Evolutionary conservation across 2,329 filamentous ascomycete species (phyloP), one percentile per base, ranked within the genome.

Genomic region (Ramichloridium luteum): DNA sequence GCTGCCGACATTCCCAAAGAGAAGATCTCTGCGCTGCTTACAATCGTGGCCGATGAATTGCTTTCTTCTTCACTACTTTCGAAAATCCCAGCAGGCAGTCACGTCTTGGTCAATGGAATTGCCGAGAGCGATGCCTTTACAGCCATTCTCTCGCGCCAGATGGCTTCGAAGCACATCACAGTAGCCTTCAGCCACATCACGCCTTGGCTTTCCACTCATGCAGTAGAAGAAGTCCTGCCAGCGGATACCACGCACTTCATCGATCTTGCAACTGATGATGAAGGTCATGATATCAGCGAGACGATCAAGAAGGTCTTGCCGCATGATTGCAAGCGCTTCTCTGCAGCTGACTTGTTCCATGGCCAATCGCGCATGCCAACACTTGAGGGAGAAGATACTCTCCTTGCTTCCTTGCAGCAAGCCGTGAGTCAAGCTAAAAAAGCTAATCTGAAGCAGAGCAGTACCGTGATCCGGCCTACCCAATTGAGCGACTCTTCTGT

Each of bases 241-340:
- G 27, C 15, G 27, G 16, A 29, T 6, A 12, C 27, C 4, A 29
- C 27, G 4, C 27, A 29, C n/a, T 29, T 29, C n/a, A n/a, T 29
- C 12, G 27, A 29, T 15, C 6, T 15, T n/a, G 6, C 27, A 6
- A 4, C 6, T 6, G 12, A 16, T 14, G 4, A 11, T 29, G n/a
- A 4, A 6, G 27, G 13, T 11, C 13, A 15, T 16, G 27, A 16
- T 9, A 12, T 29, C 27, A 16, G 27, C 12, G n/a, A 4, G 4
- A 13, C 12, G 11, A 29, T 29, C 15, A 6, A 6, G 4, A n/a
- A 8, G 6, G 27, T 29, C 27, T n/a, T 29, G 6, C 15, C 27
- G 4, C 12, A 6, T 12, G n/a, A 6, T 16, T 29, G 27, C 13
- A 29, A 29, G 13, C 27, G n/a, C n/a, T n/a, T n/a, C n/a, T n/a